These are phyloP conservation scores for Saposhnikovia divaricata DNA, from an alignment of 129 eudicot genomes.

Conservation along the genomic window DNA sequence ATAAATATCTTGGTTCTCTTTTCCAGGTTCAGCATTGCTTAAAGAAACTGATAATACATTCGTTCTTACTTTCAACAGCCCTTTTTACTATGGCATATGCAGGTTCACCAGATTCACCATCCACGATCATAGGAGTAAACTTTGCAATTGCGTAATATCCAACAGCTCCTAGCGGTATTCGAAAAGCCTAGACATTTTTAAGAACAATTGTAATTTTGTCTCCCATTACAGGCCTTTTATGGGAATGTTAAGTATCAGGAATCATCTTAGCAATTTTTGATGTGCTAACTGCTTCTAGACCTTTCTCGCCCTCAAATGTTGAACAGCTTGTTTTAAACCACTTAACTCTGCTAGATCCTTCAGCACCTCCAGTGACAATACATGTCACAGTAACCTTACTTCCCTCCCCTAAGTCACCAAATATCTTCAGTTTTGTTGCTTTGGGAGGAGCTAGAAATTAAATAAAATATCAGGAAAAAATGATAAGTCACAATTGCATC, in stretches of 20 bases:
- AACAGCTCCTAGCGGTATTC: conserved; percentile 94
- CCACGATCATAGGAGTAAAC: conserved; percentile 89
- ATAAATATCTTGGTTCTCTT: neutral
- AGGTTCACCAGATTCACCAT: conserved; percentile 94
- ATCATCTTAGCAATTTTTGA: conserved; percentile 88
- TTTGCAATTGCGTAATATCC: conserved; percentile 77
- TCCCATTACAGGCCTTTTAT: neutral
- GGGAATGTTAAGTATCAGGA: conserved; percentile 4
- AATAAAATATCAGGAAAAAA: conserved; percentile 12
- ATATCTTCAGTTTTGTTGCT: conserved; percentile 61
- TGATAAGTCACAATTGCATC: neutral
- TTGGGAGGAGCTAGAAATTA: conserved; percentile 89
- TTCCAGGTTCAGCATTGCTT: conserved; percentile 3
- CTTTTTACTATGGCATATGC: conserved; percentile 55
- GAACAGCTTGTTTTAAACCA: conserved; percentile 81
- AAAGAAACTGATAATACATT: neutral
- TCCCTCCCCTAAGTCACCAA: conserved; percentile 89
- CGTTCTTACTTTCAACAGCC: conserved; percentile 68
- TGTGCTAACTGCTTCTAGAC: conserved; percentile 72
- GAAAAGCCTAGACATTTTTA: conserved; percentile 57
- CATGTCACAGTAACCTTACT: conserved; percentile 81
- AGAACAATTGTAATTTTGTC: conserved; percentile 10
- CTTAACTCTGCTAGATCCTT: conserved; percentile 90
- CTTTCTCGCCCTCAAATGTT: conserved; percentile 57
- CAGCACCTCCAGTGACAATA: conserved; percentile 86